Base-by-base conservation (phyloP, 2,329 filamentous ascomycete genomes). In the Cytospora mali region DNA sequence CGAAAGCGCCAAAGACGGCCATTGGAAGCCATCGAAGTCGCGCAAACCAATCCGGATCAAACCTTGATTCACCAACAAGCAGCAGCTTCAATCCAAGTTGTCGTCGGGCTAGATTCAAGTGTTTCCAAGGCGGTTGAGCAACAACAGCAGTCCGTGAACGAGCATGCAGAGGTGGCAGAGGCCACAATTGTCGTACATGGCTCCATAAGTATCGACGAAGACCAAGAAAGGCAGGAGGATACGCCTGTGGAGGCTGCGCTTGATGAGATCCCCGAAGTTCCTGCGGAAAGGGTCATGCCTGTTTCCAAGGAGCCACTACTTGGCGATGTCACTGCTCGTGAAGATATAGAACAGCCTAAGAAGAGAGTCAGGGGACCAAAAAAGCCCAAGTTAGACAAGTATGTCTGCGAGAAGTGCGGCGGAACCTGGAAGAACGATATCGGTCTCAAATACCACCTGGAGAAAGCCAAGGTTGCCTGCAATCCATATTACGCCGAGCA, bases 371-470 rank as follows among this genome's bases (percentile, higher is more conserved):
- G 51, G 48, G 48, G 39, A 39, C 55, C 25, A 25, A 60, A 39
- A 55, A 56, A 49, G 21, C 29, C 35, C 14, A 57, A 48, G 33
- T 52, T 25, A 6, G 57, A 63, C 28, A 60, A 65, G 54, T 65
- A 58, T 18, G n/a, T 48, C 53, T 87, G 84, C 65, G 78, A 83
- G 11, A 82, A 79, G 50, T 87, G 84, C 63, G 79, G 79, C 11
- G 79, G 78, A 3, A 74, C 72, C 13, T 87, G 84, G 83, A 86
- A 85, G 70, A 87, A 87, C 57, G 76, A 82, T 35, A 75, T 84
- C 52, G 84, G 84, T 0, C 74, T 87, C 18, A 83, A 85, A 56
- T 87, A 87, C 68, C 84, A 87, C 65, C 72, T 81, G 16, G 80
- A 80, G 35, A 86, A 85, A 67, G 82, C 84, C 1, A 76, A 76